Evolutionary conservation across 1,139 yeast genomes (phyloP), one percentile per base, ranked within the genome.

Genomic region (Yamadazyma taylorii): DNA sequence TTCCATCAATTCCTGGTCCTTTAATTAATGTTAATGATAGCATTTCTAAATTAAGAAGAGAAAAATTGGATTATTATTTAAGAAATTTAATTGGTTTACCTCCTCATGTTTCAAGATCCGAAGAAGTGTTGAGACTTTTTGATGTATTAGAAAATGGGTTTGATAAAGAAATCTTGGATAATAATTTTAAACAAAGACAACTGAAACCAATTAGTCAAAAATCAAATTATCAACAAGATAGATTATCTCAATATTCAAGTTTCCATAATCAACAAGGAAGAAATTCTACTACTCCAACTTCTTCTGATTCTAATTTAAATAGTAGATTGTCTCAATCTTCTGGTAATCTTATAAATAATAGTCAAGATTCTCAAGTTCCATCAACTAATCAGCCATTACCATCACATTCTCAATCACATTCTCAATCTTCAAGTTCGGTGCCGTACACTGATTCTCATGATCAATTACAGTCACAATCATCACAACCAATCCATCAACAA

Each of bases 1-100:
- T 92, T 43, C 98, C 99, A 4, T 88, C 85, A 46, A 90, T 94
- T 56, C 98, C 98, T 0, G 98, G 98, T 1, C 99, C 98, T 2
- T 74, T 92, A 36, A 85, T 95, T 33, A 86, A 86, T 56, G 96
- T 92, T 35, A 89, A 90, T 46, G 97, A 90, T 56, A 78, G 84
- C 36, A 84, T 90, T 39, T 85, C 96, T 12, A 82, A 84, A 50
- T 85, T 87, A 57, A 76, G 98, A 52, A 74, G 92, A 48, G 86
- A 81, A 25, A 95, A 88, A 60, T 72, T 94, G 50, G 94, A 92
- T 60, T 79, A 80, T 41, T 92, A 92, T 57, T 81, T 94, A 37
- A 75, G 81, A 37, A 85, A 83, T 43, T 72, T 92, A 48, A 74
- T 88, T 31, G 73, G 78, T 30, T 71, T 92, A 53, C 97, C 97